Conservation (phyloP, 306 rosid species). For the Carpinus fangiana region DNA sequence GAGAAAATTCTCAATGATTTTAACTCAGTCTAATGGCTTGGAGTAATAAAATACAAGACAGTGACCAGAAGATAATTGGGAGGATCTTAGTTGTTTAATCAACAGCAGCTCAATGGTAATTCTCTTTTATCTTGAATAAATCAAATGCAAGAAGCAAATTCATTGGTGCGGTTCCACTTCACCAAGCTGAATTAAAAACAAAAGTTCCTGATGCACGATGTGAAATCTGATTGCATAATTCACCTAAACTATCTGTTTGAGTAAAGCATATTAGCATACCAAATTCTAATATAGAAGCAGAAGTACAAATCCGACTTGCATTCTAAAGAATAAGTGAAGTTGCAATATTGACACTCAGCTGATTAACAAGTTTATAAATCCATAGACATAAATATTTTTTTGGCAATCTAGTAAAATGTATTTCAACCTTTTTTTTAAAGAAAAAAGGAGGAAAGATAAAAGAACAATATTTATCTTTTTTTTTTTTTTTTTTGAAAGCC, state of each 20-base stretch:
- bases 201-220: background rate
- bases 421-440: background rate
- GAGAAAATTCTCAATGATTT: background rate
- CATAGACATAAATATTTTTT: background rate
- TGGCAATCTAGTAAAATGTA: background rate
- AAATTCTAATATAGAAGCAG: background rate
- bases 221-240: background rate
- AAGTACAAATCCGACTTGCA: background rate
- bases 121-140: background rate
- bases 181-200: slow-evolving; percentile 12
- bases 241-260: background rate
- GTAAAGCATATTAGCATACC: slow-evolving; percentile 2
- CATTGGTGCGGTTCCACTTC: slow-evolving; percentile 3
- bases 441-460: background rate
- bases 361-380: background rate
- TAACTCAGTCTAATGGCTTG: background rate
- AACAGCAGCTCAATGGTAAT: background rate
- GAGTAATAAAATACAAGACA: background rate
- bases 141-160: background rate
- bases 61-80: background rate
- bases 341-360: background rate
- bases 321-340: background rate
- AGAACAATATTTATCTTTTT: background rate
- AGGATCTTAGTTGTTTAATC: background rate
- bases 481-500: background rate